Conservation (phyloP, 176 grass and related monocot species). For the barley (Hordeum vulgare) region DNA sequence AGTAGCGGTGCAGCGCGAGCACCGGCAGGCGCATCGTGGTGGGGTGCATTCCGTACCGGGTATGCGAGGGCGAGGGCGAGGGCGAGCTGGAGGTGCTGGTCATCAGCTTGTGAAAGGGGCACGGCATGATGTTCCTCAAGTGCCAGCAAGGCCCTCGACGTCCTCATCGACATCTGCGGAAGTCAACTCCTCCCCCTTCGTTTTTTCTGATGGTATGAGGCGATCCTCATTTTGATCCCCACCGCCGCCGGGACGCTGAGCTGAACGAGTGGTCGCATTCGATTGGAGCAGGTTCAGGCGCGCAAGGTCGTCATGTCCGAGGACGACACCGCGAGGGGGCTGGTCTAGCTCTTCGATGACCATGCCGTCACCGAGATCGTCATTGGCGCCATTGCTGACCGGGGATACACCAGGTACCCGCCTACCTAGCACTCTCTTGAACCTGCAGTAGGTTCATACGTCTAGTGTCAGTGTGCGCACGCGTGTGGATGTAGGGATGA, state of each 20-base stretch:
- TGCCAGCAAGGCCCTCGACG: slow-evolving; percentile 42
- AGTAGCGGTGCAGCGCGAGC: slow-evolving; percentile 71
- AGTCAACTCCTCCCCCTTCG: background rate
- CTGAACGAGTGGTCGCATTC: background rate
- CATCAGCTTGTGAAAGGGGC: slow-evolving; percentile 81
- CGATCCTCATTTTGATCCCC: background rate
- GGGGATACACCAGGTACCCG: slow-evolving; percentile 53
- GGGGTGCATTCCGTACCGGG: slow-evolving; percentile 83
- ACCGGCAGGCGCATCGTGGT: slow-evolving; percentile 73
- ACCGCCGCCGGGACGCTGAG: background rate
- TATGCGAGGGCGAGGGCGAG: slow-evolving; percentile 9
- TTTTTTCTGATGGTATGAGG: background rate
- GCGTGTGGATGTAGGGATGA: too few relatives aligned
- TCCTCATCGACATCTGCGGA: slow-evolving; percentile 50
- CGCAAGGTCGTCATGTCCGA: slow-evolving; percentile 40
- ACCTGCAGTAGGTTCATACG: background rate
- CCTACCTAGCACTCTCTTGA: background rate
- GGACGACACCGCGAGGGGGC: slow-evolving; percentile 35
- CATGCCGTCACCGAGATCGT: slow-evolving; percentile 62
- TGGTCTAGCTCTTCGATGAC: slow-evolving; percentile 51
- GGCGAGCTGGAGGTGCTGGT: slow-evolving; percentile 71
- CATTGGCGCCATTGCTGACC: slow-evolving; percentile 76
- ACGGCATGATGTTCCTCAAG: slow-evolving; percentile 98
- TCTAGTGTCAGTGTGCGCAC: background rate
- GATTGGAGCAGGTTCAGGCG: slow-evolving; percentile 43